Conservation (phyloP, 2,329 filamentous ascomycete species). For the Ceratocystis diversiconidia region DNA sequence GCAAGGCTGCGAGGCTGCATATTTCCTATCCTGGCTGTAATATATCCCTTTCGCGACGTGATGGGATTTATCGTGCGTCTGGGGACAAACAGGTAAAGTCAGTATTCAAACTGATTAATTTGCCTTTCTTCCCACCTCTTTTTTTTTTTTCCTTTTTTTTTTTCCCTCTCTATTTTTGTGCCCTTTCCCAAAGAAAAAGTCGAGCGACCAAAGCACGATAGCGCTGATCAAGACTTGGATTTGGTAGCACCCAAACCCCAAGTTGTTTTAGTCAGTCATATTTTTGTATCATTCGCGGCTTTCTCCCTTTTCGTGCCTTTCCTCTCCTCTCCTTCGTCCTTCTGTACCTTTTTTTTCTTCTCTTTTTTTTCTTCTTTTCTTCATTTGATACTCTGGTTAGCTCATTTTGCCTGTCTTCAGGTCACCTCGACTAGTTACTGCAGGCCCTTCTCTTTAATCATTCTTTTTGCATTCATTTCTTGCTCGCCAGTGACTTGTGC, state of each 20-base stretch:
- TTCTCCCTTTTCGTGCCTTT: background rate
- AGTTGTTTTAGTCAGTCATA: background rate
- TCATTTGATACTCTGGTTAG: background rate
- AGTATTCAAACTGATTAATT: background rate
- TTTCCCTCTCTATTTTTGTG: background rate
- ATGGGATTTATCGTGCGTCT: background rate
- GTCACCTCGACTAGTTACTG: background rate
- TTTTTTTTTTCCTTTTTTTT: background rate
- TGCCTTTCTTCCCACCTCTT: background rate
- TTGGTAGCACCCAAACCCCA: background rate
- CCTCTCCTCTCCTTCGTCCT: background rate
- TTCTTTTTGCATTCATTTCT: slow-evolving; percentile 3
- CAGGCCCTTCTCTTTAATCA: background rate
- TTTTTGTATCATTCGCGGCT: background rate
- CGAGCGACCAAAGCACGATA: background rate
- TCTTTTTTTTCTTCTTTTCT: background rate
- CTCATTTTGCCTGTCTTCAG: background rate
- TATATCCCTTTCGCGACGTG: background rate
- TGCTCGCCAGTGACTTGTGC: background rate
- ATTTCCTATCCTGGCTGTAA: background rate
- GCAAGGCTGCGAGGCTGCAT: slow-evolving; percentile 3
- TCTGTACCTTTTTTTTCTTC: background rate
- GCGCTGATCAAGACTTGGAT: background rate
- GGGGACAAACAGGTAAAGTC: background rate
- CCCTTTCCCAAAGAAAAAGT: background rate